Conservation (phyloP, 1,139 yeast species). For the Yamadazyma oceani region DNA sequence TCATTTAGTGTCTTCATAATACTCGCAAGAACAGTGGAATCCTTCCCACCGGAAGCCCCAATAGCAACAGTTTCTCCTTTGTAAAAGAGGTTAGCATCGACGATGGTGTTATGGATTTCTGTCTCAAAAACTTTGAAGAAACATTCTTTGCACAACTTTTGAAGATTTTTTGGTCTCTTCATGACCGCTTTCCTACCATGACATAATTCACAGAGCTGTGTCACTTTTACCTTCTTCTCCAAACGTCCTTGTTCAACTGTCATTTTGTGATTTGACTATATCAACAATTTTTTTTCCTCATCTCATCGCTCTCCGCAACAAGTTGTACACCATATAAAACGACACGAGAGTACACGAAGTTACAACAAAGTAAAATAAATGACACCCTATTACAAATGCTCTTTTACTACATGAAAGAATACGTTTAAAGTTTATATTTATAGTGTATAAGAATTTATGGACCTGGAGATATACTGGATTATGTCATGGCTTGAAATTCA, state of each 20-base stretch:
- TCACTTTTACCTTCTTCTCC: slow-evolving; percentile 37
- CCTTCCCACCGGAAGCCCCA: slow-evolving; percentile 99
- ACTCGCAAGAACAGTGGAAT: slow-evolving; percentile 92
- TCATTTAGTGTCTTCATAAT: slow-evolving; percentile 85
- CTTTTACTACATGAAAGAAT: no score
- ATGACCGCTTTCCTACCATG: slow-evolving; percentile 80
- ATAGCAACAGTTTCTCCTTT: slow-evolving; percentile 89
- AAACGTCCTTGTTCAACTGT: slow-evolving; percentile 9
- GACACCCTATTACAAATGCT: no score
- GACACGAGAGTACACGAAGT: no score
- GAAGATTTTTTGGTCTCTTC: slow-evolving; percentile 89
- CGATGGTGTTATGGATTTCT: slow-evolving; percentile 90
- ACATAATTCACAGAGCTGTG: slow-evolving; percentile 79
- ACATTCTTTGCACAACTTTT: slow-evolving; percentile 89
- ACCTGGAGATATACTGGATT: slow-evolving; percentile 1
- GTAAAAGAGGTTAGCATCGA: slow-evolving; percentile 64
- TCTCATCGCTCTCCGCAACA: neutral
- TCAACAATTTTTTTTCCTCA: neutral
- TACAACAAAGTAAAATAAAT: no score
- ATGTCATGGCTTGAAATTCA: slow-evolving; percentile 40
- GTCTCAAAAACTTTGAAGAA: slow-evolving; percentile 90
- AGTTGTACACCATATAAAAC: no score
- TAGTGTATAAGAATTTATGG: neutral
- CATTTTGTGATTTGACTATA: slow-evolving; percentile 6
- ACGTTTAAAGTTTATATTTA: neutral